Percentiles rank a stretch among this genome's conserved stretches.
These are phyloP conservation scores for Bipolaris oryzae DNA, from an alignment of 2,329 filamentous ascomycete genomes.

Conservation along the genomic window DNA sequence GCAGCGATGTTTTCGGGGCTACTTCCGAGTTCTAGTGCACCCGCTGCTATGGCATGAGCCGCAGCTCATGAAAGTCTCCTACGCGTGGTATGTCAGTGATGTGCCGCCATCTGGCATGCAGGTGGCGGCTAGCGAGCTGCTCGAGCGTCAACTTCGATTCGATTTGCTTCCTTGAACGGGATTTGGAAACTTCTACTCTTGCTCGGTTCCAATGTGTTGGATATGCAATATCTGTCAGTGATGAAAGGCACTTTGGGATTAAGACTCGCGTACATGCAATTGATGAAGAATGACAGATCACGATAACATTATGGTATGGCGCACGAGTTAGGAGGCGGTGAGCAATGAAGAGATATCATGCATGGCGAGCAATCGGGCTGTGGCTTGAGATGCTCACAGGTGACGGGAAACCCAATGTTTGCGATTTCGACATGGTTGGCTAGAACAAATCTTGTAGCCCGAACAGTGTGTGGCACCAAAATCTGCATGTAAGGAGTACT, in stretches of 20 bases:
- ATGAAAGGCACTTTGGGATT: background rate
- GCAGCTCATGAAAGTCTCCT: background rate
- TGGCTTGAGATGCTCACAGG: too few species aligned
- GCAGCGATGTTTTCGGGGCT: background rate
- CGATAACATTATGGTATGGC: background rate
- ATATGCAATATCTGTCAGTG: background rate
- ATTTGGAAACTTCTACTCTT: background rate
- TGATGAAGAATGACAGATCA: too few species aligned
- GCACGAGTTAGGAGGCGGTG: background rate
- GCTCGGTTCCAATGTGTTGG: background rate
- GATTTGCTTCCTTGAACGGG: background rate
- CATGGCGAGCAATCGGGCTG: too few species aligned
- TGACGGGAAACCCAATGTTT: too few species aligned
- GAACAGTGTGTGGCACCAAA: too few species aligned
- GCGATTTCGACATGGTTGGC: too few species aligned
- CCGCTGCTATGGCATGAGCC: background rate
- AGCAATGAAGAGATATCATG: too few species aligned
- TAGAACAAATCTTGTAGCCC: too few species aligned
- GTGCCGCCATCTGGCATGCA: background rate
- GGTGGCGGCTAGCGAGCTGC: background rate
- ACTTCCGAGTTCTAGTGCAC: background rate
- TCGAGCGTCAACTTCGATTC: background rate
- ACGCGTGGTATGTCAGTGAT: background rate
- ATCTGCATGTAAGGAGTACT: too few species aligned
- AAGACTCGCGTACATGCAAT: background rate